Percentiles rank a stretch among this genome's conserved stretches.
Evolutionary conservation across 2,329 filamentous ascomycete genomes (phyloP).

Genomic region (Pseudovirgaria hyperparasitica): DNA sequence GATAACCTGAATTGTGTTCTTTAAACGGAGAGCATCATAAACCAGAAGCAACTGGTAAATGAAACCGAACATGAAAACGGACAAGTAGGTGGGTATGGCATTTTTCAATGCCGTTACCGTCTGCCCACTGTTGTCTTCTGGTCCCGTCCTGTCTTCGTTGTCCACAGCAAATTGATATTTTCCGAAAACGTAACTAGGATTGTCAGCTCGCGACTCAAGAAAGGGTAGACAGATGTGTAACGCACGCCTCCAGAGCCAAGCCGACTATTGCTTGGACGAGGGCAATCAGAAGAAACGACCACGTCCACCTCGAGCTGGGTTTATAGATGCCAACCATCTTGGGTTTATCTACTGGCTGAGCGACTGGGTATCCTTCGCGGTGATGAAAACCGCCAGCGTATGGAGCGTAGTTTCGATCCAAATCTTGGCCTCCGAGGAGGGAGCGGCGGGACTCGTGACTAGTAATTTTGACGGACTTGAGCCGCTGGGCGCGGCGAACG

Average conservation of each 20-base stretch:
- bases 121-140: conserved; percentile 2
- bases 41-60: conserved; percentile 81
- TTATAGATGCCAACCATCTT: conserved; percentile 65
- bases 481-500: conserved; percentile 11
- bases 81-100: conserved; percentile 86
- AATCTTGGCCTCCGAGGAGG: conserved; percentile 44
- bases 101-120: conserved; percentile 30
- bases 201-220: conserved; percentile 2
- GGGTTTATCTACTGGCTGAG: conserved; percentile 23
- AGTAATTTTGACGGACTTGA: conserved; percentile 37
- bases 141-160: neutral
- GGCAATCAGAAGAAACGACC: conserved; percentile 65
- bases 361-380: conserved; percentile 26
- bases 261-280: conserved; percentile 67
- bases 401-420: conserved; percentile 37
- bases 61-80: conserved; percentile 95
- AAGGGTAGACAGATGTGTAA: conserved; percentile 9
- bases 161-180: conserved; percentile 80
- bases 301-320: conserved; percentile 78
- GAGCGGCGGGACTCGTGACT: conserved; percentile 44
- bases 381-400: conserved; percentile 35
- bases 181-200: conserved; percentile 3
- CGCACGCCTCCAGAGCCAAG: conserved; percentile 77
- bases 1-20: conserved; percentile 98
- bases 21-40: conserved; percentile 84